Evolutionary conservation across 2,329 filamentous ascomycete species (phyloP).

Genomic region (Byssoonygena ceratinophila): DNA sequence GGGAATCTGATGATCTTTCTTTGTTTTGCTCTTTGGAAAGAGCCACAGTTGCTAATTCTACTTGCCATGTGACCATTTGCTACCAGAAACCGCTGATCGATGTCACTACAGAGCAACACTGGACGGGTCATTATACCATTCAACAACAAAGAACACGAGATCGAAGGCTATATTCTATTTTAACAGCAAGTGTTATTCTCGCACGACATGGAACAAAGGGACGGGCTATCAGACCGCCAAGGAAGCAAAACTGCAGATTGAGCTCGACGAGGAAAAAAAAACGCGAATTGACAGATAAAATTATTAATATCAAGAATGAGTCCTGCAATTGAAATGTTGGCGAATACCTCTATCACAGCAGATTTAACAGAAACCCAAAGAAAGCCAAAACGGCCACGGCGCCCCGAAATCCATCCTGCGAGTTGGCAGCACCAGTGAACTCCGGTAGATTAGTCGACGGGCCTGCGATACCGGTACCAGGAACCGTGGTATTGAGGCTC

Average conservation of each 20-base stretch:
- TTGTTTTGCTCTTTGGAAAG: neutral
- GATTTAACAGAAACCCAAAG: slow-evolving; percentile 9
- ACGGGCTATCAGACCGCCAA: too few species aligned
- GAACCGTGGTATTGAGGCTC: neutral
- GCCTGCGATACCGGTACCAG: neutral
- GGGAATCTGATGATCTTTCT: neutral
- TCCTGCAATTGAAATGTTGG: neutral
- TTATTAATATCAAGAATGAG: neutral
- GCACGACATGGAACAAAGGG: neutral
- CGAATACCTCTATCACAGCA: neutral
- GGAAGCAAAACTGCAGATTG: too few species aligned
- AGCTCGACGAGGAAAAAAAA: neutral
- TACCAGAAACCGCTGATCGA: neutral
- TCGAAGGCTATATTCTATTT: neutral
- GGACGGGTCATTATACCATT: neutral
- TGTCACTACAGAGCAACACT: neutral
- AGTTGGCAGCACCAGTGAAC: slow-evolving; percentile 12
- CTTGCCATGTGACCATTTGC: neutral
- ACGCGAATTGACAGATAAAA: neutral
- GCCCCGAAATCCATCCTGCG: slow-evolving; percentile 8
- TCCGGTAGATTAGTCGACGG: neutral
- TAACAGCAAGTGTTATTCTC: neutral
- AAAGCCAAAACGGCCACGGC: slow-evolving; percentile 12
- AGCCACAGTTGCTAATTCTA: neutral
- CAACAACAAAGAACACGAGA: neutral